Conservation (phyloP, 768 basidiomycete genomes). For the Coprinopsis strossmayeri region DNA sequence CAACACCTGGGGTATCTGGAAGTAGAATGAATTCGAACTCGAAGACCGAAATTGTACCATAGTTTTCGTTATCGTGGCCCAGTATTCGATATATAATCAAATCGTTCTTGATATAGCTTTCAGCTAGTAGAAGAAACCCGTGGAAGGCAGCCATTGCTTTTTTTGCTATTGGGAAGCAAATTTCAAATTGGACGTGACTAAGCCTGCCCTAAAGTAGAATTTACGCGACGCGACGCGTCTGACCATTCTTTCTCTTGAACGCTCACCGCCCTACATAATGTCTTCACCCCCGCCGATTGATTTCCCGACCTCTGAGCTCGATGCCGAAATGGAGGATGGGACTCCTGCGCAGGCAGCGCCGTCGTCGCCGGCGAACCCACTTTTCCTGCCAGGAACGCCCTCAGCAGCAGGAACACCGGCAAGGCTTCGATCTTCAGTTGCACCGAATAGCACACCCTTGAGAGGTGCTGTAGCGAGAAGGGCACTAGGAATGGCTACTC, state of each 20-base stretch:
- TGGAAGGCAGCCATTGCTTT: no score
- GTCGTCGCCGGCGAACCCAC: conserved; percentile 34
- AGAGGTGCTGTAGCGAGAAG: conserved; percentile 42
- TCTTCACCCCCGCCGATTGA: conserved; percentile 61
- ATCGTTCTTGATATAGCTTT: no score
- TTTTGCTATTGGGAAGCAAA: no score
- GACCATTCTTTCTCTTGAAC: conserved; percentile 11
- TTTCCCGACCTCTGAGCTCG: conserved; percentile 56
- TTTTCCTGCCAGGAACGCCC: conserved; percentile 51
- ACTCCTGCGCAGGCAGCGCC: conserved; percentile 20
- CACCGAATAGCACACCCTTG: conserved; percentile 41
- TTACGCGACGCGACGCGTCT: conserved; percentile 52
- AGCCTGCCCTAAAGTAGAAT: conserved; percentile 18
- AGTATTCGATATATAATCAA: no score
- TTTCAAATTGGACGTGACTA: neutral
- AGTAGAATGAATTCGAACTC: no score
- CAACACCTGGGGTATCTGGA: no score
- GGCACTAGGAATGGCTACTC: conserved; percentile 50
- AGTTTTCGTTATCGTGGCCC: no score
- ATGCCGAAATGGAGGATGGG: conserved; percentile 46
- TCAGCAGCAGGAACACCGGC: conserved; percentile 46
- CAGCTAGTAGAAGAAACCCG: no score
- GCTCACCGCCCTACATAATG: conserved; percentile 36
- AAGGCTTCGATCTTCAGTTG: conserved; percentile 29
- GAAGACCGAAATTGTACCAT: no score